Evolutionary conservation across 495 filamentous ascomycete genomes (phyloP), one percentile per base, ranked within the genome.

Genomic region (Neurospora sublineolata): DNA sequence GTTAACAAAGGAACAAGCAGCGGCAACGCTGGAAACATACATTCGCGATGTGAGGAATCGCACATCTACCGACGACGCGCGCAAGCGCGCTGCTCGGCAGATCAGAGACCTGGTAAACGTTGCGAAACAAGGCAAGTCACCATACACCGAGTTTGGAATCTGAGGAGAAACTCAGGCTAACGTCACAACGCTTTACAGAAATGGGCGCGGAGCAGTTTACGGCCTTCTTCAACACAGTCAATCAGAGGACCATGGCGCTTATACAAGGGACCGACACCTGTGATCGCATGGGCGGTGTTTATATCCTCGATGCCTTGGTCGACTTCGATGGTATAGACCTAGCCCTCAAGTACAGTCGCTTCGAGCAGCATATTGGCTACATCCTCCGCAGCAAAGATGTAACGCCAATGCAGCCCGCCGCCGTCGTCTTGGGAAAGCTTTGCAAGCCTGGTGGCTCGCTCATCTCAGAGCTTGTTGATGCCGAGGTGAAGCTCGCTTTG

Each of bases 321-420:
- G 92, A 96, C 78, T 97, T 99, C 76, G 93, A 96, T 74, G 94
- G 94, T 72, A 94, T 97, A 44, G 96, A 98, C 81, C 89, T 90
- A 8, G 94, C 93, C 20, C 89, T 94, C 75, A 98, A 98, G 79
- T 97, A 94, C 40, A 94, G 94, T 14, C 88, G 94, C 38, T 98
- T 97, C 79, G 91, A 92, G 46, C 91, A 92, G 73, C 94, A 93
- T 75, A 87, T 99, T n/a, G 90, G 92, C 70, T 90, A 86, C 60
- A 92, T 96, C 37, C 84, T 98, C 75, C 88, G 93, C 76, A 94
- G 94, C 68, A 95, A 92, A 76, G 94, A 98, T 73, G 92, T 89
- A 71, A 87, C 86, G 38, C 92, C 94, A 16, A 92, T 99, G 88
- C 86, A 95, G 37, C 87, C 90, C 42, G 96, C 95, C 16, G 93